Conservation (phyloP, 2,329 filamentous ascomycete species). For the Boeremia exigua region DNA sequence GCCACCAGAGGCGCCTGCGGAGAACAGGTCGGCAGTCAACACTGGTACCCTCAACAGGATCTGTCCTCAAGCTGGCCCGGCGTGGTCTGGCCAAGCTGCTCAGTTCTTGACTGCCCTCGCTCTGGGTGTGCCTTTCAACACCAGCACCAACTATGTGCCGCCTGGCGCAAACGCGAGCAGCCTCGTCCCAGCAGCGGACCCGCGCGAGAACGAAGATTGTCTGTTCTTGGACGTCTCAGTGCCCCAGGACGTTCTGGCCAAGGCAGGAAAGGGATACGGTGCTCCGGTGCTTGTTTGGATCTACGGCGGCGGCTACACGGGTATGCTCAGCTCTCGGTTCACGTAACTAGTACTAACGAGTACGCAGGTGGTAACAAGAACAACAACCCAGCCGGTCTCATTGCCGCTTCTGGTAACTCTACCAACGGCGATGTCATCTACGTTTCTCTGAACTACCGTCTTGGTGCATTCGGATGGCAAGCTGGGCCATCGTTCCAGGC, state of each 20-base stretch:
- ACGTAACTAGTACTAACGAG: neutral
- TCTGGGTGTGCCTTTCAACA: conserved; percentile 37
- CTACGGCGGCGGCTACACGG: conserved; percentile 49
- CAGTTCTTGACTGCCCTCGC: conserved; percentile 44
- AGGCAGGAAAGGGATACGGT: conserved; percentile 36
- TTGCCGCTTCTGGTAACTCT: conserved; percentile 51
- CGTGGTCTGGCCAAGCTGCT: conserved; percentile 50
- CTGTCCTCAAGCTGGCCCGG: conserved; percentile 48
- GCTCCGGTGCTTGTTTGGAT: conserved; percentile 59
- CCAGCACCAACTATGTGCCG: conserved; percentile 32
- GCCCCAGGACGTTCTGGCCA: conserved; percentile 49
- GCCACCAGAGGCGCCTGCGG: conserved; percentile 52
- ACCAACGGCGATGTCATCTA: conserved; percentile 52
- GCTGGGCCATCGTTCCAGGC: conserved; percentile 44
- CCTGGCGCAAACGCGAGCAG: conserved; percentile 35
- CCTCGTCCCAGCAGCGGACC: conserved; percentile 29
- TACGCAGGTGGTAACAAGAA: conserved; percentile 48
- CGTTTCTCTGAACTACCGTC: conserved; percentile 55
- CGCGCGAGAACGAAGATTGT: conserved; percentile 54
- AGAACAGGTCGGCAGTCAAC: conserved; percentile 55
- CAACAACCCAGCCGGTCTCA: conserved; percentile 49
- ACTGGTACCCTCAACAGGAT: conserved; percentile 49
- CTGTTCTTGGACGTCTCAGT: conserved; percentile 57
- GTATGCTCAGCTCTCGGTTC: neutral
- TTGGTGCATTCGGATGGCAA: conserved; percentile 50